Percentiles rank a stretch among this genome's conserved stretches.
These are phyloP conservation scores for Flagelloscypha sp. DNA, from an alignment of 768 basidiomycete species.

Conservation along the genomic window DNA sequence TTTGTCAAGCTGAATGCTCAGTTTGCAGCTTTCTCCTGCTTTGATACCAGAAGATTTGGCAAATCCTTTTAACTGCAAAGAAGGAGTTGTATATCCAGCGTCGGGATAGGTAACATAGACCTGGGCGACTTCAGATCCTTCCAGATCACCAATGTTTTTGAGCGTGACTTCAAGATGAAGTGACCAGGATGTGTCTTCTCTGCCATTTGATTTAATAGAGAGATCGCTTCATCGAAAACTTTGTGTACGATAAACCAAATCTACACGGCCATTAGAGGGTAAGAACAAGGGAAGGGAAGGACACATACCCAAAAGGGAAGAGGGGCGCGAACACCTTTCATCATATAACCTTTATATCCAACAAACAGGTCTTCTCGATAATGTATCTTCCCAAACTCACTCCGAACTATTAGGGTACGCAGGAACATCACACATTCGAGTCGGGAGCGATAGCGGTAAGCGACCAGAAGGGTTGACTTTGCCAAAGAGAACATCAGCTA, in stretches of 20 bases:
- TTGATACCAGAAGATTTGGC: conserved; percentile 45
- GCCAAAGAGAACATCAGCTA: conserved; percentile 59
- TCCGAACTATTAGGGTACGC: conserved; percentile 48
- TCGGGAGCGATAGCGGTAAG: conserved; percentile 54
- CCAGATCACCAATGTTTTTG: conserved; percentile 43
- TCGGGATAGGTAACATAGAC: conserved; percentile 51
- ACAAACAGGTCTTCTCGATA: conserved; percentile 59
- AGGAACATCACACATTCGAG: conserved; percentile 52
- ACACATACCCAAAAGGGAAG: conserved; percentile 58
- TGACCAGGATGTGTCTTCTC: conserved; percentile 20
- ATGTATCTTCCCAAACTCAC: conserved; percentile 46
- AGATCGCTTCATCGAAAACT: too few relatives aligned
- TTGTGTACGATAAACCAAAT: conserved; percentile 70
- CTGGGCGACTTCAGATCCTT: conserved; percentile 60
- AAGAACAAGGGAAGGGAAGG: conserved; percentile 3
- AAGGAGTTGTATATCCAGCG: conserved; percentile 44
- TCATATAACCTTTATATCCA: conserved; percentile 63
- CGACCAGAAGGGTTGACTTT: conserved; percentile 52
- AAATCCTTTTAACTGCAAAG: conserved; percentile 58
- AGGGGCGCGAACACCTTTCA: conserved; percentile 43
- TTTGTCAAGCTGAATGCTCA: conserved; percentile 48
- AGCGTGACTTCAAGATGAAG: conserved; percentile 39
- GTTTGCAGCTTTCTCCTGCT: conserved; percentile 33
- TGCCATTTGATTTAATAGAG: conserved; percentile 37
- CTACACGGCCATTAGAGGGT: conserved; percentile 23